phyloP scores from a whole-genome alignment of 768 basidiomycete species.

The Naematelia encephala region DNA sequence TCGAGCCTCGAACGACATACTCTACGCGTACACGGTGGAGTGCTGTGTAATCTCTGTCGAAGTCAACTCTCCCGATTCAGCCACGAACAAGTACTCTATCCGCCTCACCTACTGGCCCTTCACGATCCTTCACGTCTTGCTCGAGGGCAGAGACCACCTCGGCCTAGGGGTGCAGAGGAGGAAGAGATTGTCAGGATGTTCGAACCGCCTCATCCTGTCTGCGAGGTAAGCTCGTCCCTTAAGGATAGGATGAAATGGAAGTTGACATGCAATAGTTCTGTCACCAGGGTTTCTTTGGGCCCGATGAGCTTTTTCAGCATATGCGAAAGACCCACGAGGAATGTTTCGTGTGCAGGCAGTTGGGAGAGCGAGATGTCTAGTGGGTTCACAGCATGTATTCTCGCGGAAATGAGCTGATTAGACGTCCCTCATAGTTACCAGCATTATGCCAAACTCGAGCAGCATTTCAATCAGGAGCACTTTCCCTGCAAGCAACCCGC shows the following conservation, averaged over 20 bases:
- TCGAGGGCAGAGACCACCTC: conserved; percentile 41
- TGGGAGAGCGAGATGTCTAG: conserved; percentile 79
- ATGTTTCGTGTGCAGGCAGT: conserved; percentile 87
- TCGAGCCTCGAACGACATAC: conserved; percentile 81
- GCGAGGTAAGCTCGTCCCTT: conserved; percentile 39
- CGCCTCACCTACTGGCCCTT: conserved; percentile 60
- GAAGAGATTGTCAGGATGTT: conserved; percentile 45
- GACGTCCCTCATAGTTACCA: too few relatives aligned
- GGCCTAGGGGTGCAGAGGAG: conserved; percentile 38
- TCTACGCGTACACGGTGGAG: conserved; percentile 66
- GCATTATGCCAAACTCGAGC: conserved; percentile 69
- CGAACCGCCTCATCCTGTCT: conserved; percentile 51
- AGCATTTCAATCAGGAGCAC: conserved; percentile 57
- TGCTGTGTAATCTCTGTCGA: conserved; percentile 87
- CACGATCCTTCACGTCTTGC: conserved; percentile 71
- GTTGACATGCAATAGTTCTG: conserved; percentile 61
- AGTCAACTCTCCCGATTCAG: conserved; percentile 88
- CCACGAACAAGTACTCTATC: conserved; percentile 87
- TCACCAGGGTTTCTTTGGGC: conserved; percentile 85
- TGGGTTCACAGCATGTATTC: conserved; percentile 54
- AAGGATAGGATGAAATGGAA: neutral
- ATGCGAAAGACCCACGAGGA: conserved; percentile 94
- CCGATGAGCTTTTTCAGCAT: conserved; percentile 88
- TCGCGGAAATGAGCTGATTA: neutral
- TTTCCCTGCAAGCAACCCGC: conserved; percentile 68